phyloP scores from a whole-genome alignment of 2,329 filamentous ascomycete genomes.

The Mollisiaceae sp. region DNA sequence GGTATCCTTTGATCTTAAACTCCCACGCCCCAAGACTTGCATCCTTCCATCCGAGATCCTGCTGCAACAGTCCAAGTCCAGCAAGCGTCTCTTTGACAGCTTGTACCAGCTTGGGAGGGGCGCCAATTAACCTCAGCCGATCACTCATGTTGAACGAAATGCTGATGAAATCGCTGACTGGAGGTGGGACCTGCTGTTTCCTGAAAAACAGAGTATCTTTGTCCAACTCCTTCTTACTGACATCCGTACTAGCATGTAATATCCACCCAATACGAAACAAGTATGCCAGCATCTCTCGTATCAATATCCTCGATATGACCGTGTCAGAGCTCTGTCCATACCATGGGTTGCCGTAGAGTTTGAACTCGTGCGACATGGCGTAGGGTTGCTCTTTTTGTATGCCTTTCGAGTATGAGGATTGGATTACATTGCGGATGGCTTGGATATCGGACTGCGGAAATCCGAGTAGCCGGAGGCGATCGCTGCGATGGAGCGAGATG shows the following conservation, averaged over 20 bases:
- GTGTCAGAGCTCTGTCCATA: constrained; percentile 36
- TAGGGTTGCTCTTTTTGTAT: constrained; percentile 44
- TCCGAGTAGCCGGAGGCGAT: constrained; percentile 45
- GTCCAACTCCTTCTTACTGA: constrained; percentile 42
- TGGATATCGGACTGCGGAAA: constrained; percentile 42
- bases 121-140: constrained; percentile 44
- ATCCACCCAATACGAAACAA: constrained; percentile 47
- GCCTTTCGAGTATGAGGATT: constrained; percentile 39
- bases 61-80: constrained; percentile 27
- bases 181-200: constrained; percentile 43
- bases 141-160: constrained; percentile 44
- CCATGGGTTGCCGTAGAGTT: constrained; percentile 46
- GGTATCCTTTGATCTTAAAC: constrained; percentile 44
- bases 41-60: constrained; percentile 36
- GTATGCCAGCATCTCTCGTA: constrained; percentile 42
- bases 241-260: constrained; percentile 44
- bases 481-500: constrained; percentile 41
- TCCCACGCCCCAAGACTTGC: constrained; percentile 33
- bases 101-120: constrained; percentile 30
- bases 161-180: constrained; percentile 45
- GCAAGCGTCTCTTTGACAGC: constrained; percentile 31
- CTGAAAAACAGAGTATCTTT: constrained; percentile 48
- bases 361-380: constrained; percentile 45
- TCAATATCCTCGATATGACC: constrained; percentile 42
- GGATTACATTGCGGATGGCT: constrained; percentile 38